A percentile compares a stretch with the other conserved stretches of the same genome.
These are phyloP conservation scores for Ajuga reptans DNA, from an alignment of 305 asterid species.

Conservation along the genomic window DNA sequence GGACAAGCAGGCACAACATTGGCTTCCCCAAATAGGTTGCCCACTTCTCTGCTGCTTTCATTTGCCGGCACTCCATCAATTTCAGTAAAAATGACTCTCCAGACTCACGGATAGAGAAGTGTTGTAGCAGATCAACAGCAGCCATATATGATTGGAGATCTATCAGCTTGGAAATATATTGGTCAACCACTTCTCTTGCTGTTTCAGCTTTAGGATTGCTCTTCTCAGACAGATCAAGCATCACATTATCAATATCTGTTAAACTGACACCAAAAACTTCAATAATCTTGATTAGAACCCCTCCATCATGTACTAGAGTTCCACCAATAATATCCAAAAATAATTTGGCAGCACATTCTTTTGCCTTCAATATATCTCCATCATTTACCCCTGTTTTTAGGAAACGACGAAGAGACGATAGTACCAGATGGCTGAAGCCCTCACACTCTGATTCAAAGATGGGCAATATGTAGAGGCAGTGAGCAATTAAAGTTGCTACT, in stretches of 20 bases:
- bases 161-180: conserved; percentile 47
- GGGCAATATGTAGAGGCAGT: conserved; percentile 60
- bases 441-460: conserved; percentile 44
- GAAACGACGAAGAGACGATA: conserved; percentile 62
- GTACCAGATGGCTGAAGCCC: conserved; percentile 78
- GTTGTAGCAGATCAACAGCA: conserved; percentile 62
- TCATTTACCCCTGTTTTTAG: conserved; percentile 34
- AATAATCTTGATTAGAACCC: conserved; percentile 52
- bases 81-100: conserved; percentile 58
- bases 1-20: conserved; percentile 52
- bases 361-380: conserved; percentile 48
- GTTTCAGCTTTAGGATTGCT: conserved; percentile 25
- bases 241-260: conserved; percentile 43
- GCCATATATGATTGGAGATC: conserved; percentile 47
- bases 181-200: conserved; percentile 54
- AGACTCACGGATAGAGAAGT: conserved; percentile 53
- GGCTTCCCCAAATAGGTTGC: conserved; percentile 80
- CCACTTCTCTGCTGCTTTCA: conserved; percentile 90
- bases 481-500: conserved; percentile 69
- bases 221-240: conserved; percentile 30
- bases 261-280: conserved; percentile 52
- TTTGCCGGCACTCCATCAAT: conserved; percentile 53
- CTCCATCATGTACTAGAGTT: conserved; percentile 44
- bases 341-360: conserved; percentile 47
- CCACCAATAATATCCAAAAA: conserved; percentile 45